A percentile compares a stretch with the other conserved stretches of the same genome.
These are phyloP conservation scores for Dictyostelium brefeldianum DNA, from an alignment of 78 protist genomes.

Conservation along the genomic window DNA sequence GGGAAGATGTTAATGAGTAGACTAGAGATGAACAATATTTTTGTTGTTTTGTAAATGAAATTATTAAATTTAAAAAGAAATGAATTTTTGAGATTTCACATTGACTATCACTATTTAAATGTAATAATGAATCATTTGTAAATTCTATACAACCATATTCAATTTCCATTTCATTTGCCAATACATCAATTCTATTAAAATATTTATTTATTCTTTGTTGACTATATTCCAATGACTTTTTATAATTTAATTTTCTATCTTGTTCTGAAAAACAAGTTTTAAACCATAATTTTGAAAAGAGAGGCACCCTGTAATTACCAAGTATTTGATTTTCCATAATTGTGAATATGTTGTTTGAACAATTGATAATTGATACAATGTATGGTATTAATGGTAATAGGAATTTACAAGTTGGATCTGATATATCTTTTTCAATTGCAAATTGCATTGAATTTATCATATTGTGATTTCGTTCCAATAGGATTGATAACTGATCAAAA, in stretches of 20 bases:
- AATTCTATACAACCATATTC: neutral
- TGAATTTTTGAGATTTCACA: neutral
- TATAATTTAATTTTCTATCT: neutral
- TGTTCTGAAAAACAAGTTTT: neutral
- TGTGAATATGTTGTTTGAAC: neutral
- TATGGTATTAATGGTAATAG: neutral
- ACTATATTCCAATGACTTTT: slow-evolving; percentile 3
- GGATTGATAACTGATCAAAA: neutral
- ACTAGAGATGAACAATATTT: neutral
- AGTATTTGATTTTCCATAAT: slow-evolving; percentile 42
- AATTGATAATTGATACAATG: neutral
- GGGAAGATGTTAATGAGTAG: neutral
- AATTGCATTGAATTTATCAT: slow-evolving; percentile 1
- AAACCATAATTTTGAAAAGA: neutral
- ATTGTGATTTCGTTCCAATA: slow-evolving; percentile 30
- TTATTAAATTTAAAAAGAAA: slow-evolving; percentile 8
- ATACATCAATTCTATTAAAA: neutral
- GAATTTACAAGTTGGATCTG: neutral
- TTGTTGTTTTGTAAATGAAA: slow-evolving; percentile 14
- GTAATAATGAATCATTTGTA: slow-evolving; percentile 7
- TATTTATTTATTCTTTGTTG: slow-evolving; percentile 17
- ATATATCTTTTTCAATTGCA: slow-evolving; percentile 21
- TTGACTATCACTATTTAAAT: neutral
- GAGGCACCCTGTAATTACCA: neutral
- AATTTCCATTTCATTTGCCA: neutral